Evolutionary conservation across 192 early-diverging fungal species (phyloP), one percentile per base, ranked within the genome.

Genomic region (Powellomyces hirtus): DNA sequence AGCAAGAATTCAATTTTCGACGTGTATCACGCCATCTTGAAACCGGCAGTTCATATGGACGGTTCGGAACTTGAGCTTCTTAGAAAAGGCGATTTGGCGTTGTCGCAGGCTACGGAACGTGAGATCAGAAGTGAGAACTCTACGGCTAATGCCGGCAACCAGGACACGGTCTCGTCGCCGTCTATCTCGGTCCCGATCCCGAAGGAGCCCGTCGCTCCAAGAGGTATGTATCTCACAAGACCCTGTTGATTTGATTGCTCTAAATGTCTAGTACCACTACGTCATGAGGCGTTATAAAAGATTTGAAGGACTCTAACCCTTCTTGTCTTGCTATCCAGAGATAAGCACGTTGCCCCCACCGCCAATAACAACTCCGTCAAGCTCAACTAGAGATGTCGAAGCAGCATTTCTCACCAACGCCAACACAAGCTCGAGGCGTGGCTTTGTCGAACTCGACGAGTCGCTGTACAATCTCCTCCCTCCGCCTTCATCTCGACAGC

Each of bases 1-100:
- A 60, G 59, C 38, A 60, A 22, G 34, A 81, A 81, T 65, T 68
- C 71, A 31, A 79, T 81, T 36, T 81, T 81, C 52, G 74, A 69
- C 16, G 42, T 66, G 16, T 24, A 59, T 14, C 74, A 77, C 26
- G 33, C 62, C 18, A 71, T 81, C 33, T 26, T 50, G 13, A 81
- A 81, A 56, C 80, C 80, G 4, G 72, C 76, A 6, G 27, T 64
- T 10, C 71, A 71, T 22, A 81, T 81, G 80, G 61, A 64, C 26
- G 33, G 30, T 7, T 60, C 64, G 14, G 80, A 81, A 58, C 55
- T 80, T 13, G 65, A 51, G 0, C 72, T 38, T 3, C 51, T 80
- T 3, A 31, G 56, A 16, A 4, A 40, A 31, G 66, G 70, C 16
- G 70, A 71, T 56, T 10, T 64, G 24, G 53, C 31, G 29, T 14